Evolutionary conservation across 768 basidiomycete species (phyloP).

Genomic region (Lentinula detonsa): DNA sequence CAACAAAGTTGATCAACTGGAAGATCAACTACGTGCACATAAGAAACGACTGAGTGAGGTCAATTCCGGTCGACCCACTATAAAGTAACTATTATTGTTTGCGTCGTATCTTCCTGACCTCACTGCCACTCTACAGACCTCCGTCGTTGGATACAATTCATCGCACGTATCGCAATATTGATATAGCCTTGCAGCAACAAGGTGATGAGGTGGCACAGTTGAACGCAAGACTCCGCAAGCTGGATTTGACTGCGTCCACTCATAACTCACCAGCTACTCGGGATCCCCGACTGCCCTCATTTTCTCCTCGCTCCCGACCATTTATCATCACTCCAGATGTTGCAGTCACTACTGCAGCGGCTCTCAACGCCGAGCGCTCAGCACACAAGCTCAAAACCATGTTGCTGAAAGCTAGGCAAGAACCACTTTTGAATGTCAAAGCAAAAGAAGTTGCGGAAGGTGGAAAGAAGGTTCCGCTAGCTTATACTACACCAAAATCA

Average conservation of each 20-base stretch:
- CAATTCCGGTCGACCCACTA: conserved; percentile 51
- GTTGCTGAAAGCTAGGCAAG: conserved; percentile 50
- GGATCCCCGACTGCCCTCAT: conserved; percentile 37
- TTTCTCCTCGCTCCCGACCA: conserved; percentile 28
- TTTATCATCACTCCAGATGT: conserved; percentile 55
- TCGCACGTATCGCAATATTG: conserved; percentile 82
- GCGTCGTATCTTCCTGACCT: neutral
- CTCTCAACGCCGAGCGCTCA: conserved; percentile 74
- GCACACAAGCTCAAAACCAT: conserved; percentile 66
- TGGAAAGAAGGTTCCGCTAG: conserved; percentile 19
- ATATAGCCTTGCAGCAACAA: conserved; percentile 62
- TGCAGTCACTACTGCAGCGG: conserved; percentile 71
- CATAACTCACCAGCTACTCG: conserved; percentile 16
- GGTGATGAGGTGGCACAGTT: conserved; percentile 46
- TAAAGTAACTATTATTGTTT: conserved; percentile 44
- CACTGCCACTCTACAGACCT: conserved; percentile 38
- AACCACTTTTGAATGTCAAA: conserved; percentile 62
- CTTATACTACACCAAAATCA: conserved; percentile 29
- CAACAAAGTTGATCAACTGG: conserved; percentile 73
- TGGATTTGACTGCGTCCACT: conserved; percentile 31
- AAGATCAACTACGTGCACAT: conserved; percentile 60
- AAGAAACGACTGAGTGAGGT: conserved; percentile 65
- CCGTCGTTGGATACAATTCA: conserved; percentile 84
- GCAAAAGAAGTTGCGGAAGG: conserved; percentile 29
- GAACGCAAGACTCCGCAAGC: conserved; percentile 42